Base-by-base conservation (phyloP, 78 protist genomes). In the Dictyostelium firmibasis region DNA sequence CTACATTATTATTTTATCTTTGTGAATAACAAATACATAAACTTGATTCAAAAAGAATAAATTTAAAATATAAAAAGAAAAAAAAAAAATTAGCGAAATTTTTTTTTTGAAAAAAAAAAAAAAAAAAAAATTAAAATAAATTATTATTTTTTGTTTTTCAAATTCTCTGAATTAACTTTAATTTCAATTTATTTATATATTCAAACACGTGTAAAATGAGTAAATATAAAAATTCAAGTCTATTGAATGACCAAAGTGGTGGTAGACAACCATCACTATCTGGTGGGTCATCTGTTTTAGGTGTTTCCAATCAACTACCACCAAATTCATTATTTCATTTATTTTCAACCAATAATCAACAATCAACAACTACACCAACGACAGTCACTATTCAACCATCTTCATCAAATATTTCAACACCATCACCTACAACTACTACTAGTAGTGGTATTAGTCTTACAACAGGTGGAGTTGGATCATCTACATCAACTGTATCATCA, bases 251-350 rank as follows among this genome's bases (percentile, higher is more conserved):
- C 18, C 81, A 75, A 75, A 20, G 81, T 35, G 41, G 41, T 6
- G 14, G 1, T 36, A 75, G 81, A 75, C 31, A 29, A 33, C 57
- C 83, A 41, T 43, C 83, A 41, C 23, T 43, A 16, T 77, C 57
- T 9, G 10, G 14, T 16, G 60, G 83, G 8, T 23, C 57, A 77
- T 35, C 83, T 10, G 50, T 43, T 20, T 77, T 77, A n/a, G 83
- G 83, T 77, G 11, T 77, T 11, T 77, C 83, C 18, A 77, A 77
- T 77, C 50, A 41, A 77, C 25, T 69, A 29, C 85, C 96, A 85
- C 75, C 94, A 38, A 83, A 92, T 85, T 84, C 96, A 79, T 72
- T 81, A 85, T 84, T 85, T 84, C 41, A 78, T 64, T 64, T 92
- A 31, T 92, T 85, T 57, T 60, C 62, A 7, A 57, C 18, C 36